Conservation (phyloP, 2,329 filamentous ascomycete genomes). For the Paecilomyces variotii region DNA sequence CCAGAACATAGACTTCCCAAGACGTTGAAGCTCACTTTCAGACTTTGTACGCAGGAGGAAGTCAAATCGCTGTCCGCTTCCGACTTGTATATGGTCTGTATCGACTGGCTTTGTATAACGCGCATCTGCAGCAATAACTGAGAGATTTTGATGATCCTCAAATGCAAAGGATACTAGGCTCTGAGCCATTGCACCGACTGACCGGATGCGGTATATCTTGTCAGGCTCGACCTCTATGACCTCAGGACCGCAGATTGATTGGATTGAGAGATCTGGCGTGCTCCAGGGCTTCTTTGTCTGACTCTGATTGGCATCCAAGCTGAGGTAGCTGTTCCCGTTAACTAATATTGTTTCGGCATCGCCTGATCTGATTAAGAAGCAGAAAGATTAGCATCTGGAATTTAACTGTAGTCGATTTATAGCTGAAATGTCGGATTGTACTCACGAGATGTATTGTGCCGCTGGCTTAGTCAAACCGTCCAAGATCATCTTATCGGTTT, state of each 20-base stretch:
- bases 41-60: constrained; percentile 47
- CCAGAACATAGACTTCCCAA: constrained; percentile 42
- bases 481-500: constrained; percentile 46
- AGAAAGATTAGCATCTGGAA: not conserved
- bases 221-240: constrained; percentile 53
- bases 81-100: constrained; percentile 47
- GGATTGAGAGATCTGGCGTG: no score
- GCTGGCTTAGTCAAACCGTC: constrained; percentile 34
- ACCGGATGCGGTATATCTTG: constrained; percentile 54
- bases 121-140: constrained; percentile 55
- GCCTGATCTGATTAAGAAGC: not conserved
- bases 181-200: constrained; percentile 50
- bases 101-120: constrained; percentile 17
- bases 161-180: constrained; percentile 49
- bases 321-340: not conserved
- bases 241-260: not conserved
- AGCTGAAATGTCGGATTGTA: not conserved
- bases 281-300: no score
- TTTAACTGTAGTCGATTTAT: not conserved
- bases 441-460: not conserved
- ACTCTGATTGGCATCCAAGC: not conserved
- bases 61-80: constrained; percentile 54
- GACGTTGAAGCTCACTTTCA: constrained; percentile 12
- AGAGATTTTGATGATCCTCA: constrained; percentile 46
- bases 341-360: not conserved